Conservation (phyloP, 78 protist species). For the Cavenderia fasciculata region DNA sequence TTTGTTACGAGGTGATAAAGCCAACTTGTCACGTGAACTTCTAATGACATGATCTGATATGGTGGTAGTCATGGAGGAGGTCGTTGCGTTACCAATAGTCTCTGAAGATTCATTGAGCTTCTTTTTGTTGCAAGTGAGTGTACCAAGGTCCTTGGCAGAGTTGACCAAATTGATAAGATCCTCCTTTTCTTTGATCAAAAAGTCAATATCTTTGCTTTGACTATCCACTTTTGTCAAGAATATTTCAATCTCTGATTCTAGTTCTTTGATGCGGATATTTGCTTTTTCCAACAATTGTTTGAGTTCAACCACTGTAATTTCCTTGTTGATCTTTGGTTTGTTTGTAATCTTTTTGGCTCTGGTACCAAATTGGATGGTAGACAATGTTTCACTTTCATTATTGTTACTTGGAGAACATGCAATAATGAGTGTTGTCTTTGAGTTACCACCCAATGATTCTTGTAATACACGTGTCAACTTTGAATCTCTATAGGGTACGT, state of each 20-base stretch:
- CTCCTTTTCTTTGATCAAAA: too few relatives aligned
- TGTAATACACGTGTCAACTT: slow-evolving; percentile 89
- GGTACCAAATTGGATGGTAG: slow-evolving; percentile 90
- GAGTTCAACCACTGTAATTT: slow-evolving; percentile 43
- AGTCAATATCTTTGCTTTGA: slow-evolving; percentile 3
- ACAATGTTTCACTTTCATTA: slow-evolving; percentile 79
- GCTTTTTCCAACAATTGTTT: slow-evolving; percentile 22
- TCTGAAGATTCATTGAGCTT: not conserved
- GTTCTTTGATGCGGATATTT: not conserved
- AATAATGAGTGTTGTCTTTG: slow-evolving; percentile 76
- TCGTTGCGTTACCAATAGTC: not conserved
- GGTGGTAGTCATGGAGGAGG: not conserved
- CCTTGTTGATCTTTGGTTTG: slow-evolving; percentile 89
- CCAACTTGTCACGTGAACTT: not conserved
- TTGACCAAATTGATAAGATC: too few relatives aligned
- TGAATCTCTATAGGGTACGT: slow-evolving; percentile 90
- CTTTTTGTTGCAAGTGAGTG: not conserved
- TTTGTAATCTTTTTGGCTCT: slow-evolving; percentile 92
- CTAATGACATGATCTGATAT: slow-evolving; percentile 8
- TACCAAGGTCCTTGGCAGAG: not conserved
- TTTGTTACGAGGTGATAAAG: not conserved
- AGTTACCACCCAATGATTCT: slow-evolving; percentile 90
- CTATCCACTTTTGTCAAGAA: not conserved
- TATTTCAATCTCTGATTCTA: not conserved
- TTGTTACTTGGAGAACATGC: slow-evolving; percentile 83